Base-by-base conservation (phyloP, 192 early-diverging fungal genomes). In the Coemansia sp. region DNA sequence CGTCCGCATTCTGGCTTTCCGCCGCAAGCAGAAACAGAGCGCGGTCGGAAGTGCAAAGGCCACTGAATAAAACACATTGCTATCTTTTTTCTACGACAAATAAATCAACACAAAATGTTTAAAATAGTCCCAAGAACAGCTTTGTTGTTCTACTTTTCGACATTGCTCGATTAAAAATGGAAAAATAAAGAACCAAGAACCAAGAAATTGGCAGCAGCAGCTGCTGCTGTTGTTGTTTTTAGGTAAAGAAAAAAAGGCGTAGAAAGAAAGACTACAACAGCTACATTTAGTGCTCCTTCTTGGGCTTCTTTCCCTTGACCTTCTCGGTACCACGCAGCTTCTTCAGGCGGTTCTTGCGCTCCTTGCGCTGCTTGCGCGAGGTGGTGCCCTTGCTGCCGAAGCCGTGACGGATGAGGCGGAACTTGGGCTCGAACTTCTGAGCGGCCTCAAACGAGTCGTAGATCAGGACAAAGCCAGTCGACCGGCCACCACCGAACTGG, bases 361-460 rank as follows among this genome's bases (percentile, higher is more conserved):
- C 95, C 93, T 96, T 99, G 78, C 94, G 91, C 86, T 99, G 97
- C 89, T 97, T 99, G 85, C 93, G 92, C 60, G 93, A 88, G 63
- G 85, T 86, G 78, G 88, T 89, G 75, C 81, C 72, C 70, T 82
- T 70, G 75, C 87, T 89, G 70, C 82, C 87, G 70, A 60, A 73
- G 84, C 91, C 86, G 64, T 89, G 78, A 61, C 96, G 86, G 56
- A 90, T 87, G 62, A 96, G 89, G 73, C 96, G 89, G 91, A 92
- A 93, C 89, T 97, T 99, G 83, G 96, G 96, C 89, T 99, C 96
- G 76, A 97, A 93, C 90, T 96, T 97, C 92, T 95, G 96, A 76
- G 89, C 89, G 62, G 93, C 83, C 65, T 96, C 94, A 72, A 96
- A 77, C 69, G 87, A 86, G 84, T 97, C 94, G 90, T 98, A 96